A percentile compares a stretch with the other conserved stretches of the same genome.
Conservation (phyloP, 371 early-diverging fungal species). For the Haplosporangium sp. region DNA sequence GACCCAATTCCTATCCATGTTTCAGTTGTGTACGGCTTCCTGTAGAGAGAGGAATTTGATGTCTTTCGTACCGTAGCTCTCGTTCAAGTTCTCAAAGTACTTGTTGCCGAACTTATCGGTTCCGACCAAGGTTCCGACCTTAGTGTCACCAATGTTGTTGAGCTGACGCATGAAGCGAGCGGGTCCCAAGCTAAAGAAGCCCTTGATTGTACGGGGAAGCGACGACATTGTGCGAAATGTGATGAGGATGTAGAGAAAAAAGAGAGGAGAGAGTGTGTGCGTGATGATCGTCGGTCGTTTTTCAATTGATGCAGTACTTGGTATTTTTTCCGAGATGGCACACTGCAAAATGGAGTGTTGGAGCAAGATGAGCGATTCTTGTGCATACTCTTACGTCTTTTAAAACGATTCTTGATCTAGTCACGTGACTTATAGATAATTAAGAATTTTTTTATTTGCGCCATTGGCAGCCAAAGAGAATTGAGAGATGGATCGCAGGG, state of each 20-base stretch:
- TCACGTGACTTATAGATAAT: too few species aligned
- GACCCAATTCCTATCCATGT: too few species aligned
- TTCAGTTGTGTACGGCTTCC: background rate
- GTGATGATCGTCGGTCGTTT: background rate
- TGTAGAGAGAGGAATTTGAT: background rate
- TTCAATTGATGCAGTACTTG: too few species aligned
- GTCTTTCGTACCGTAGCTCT: constrained; percentile 74
- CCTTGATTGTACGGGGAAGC: constrained; percentile 70
- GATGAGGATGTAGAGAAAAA: constrained; percentile 19
- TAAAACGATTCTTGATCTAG: too few species aligned
- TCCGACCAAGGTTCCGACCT: constrained; percentile 88
- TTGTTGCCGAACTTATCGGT: constrained; percentile 90
- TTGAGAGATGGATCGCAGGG: too few species aligned
- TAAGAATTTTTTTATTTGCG: too few species aligned
- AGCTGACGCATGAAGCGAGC: constrained; percentile 72
- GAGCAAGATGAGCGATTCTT: background rate
- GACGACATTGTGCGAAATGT: constrained; percentile 61
- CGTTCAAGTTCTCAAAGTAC: constrained; percentile 90
- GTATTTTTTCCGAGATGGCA: background rate
- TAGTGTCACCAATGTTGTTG: constrained; percentile 82
- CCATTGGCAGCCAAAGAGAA: background rate
- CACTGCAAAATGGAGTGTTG: background rate
- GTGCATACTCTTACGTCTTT: background rate
- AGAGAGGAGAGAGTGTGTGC: constrained; percentile 1
- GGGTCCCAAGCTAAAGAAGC: constrained; percentile 69